Conservation (phyloP, 495 filamentous ascomycete genomes). For the Baudoinia panamericana region DNA sequence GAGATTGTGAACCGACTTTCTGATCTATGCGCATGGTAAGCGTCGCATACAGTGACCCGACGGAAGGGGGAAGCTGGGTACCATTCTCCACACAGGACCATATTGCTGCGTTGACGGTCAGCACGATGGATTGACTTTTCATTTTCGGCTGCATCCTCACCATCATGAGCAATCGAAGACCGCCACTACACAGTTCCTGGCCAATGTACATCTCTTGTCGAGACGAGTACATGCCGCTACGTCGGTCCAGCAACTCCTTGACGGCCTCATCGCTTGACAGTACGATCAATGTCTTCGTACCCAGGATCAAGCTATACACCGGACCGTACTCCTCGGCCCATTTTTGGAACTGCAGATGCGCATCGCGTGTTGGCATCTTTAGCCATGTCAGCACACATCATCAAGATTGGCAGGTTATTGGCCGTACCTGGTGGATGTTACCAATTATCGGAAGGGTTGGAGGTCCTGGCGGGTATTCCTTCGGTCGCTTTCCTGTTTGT, state of each 20-base stretch:
- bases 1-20: slow-evolving; percentile 34
- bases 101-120: slow-evolving; percentile 36
- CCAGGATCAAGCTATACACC: slow-evolving; percentile 31
- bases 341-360: slow-evolving; percentile 31
- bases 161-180: slow-evolving; percentile 35
- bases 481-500: slow-evolving; percentile 6
- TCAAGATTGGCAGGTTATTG: not conserved
- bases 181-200: slow-evolving; percentile 27
- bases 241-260: slow-evolving; percentile 35
- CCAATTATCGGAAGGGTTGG: slow-evolving; percentile 33
- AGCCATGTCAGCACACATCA: slow-evolving; percentile 8
- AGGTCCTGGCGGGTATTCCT: slow-evolving; percentile 24
- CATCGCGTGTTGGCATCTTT: slow-evolving; percentile 27
- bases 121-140: slow-evolving; percentile 30
- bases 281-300: slow-evolving; percentile 29
- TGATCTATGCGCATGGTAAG: slow-evolving; percentile 15
- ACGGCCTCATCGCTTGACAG: slow-evolving; percentile 29
- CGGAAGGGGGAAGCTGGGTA: slow-evolving; percentile 13
- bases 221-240: slow-evolving; percentile 33
- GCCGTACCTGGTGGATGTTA: slow-evolving; percentile 21
- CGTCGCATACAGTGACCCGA: not conserved
- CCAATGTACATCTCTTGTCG: slow-evolving; percentile 35
- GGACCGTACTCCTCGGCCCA: slow-evolving; percentile 34
- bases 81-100: slow-evolving; percentile 28
- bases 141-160: slow-evolving; percentile 31